Percentiles rank a stretch among this genome's conserved stretches.
These are phyloP conservation scores for Kurtzmaniella quercitrusa DNA, from an alignment of 1,139 yeast genomes.

Conservation along the genomic window DNA sequence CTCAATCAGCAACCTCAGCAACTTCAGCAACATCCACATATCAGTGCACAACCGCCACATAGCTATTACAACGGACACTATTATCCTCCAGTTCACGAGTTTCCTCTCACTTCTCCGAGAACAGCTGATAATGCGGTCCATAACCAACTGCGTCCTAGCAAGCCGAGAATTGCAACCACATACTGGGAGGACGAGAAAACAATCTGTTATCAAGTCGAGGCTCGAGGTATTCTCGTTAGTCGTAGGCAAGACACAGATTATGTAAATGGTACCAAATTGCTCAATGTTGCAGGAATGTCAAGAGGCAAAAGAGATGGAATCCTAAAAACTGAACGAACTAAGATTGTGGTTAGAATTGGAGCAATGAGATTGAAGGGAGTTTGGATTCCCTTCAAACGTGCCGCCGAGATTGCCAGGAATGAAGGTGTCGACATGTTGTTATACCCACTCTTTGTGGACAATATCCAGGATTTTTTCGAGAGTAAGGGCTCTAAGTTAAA, in stretches of 20 bases:
- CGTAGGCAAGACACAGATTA: conserved; percentile 49
- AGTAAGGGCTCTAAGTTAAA: conserved; percentile 24
- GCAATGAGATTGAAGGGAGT: conserved; percentile 54
- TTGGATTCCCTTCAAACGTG: conserved; percentile 55
- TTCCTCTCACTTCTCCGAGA: conserved; percentile 12
- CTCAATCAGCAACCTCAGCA: conserved; percentile 6
- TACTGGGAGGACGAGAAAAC: conserved; percentile 48
- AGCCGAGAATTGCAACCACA: conserved; percentile 42
- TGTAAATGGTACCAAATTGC: conserved; percentile 56
- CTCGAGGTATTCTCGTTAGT: conserved; percentile 41
- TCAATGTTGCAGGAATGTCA: conserved; percentile 93
- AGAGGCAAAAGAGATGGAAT: conserved; percentile 96
- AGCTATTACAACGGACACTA: not conserved
- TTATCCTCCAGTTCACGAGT: conserved; percentile 2
- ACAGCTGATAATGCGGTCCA: conserved; percentile 5
- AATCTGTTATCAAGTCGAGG: conserved; percentile 46
- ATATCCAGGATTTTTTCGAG: conserved; percentile 32
- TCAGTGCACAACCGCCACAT: conserved; percentile 6
- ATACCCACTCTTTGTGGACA: conserved; percentile 44
- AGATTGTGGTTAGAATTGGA: conserved; percentile 47
- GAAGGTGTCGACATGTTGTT: conserved; percentile 39
- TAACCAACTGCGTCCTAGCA: conserved; percentile 10
- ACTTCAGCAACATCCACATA: conserved; percentile 2
- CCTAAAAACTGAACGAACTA: conserved; percentile 43
- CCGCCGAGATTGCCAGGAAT: conserved; percentile 47